Conservation (phyloP, 1,284 basidiomycete genomes). For the Papiliotrema nemorosa region DNA sequence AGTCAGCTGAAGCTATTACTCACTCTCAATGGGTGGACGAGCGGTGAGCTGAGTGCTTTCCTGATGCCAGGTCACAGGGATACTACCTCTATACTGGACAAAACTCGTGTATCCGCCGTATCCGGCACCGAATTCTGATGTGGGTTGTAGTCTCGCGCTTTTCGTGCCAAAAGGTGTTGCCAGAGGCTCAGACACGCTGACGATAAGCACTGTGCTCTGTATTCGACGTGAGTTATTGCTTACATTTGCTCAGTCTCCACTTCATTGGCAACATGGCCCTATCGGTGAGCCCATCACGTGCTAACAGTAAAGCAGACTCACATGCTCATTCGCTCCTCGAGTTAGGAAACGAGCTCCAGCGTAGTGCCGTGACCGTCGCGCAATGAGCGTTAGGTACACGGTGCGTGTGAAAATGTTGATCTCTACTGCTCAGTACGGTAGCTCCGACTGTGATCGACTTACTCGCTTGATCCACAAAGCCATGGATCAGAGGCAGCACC, state of each 20-base stretch:
- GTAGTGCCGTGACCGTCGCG: constrained; percentile 88
- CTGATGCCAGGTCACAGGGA: constrained; percentile 95
- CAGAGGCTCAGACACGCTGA: constrained; percentile 76
- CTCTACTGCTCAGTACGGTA: constrained; percentile 56
- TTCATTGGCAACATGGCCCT: constrained; percentile 98
- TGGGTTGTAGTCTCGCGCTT: constrained; percentile 11
- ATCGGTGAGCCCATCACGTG: constrained; percentile 2
- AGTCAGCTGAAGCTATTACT: not conserved
- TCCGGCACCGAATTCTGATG: constrained; percentile 25
- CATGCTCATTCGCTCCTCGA: constrained; percentile 79
- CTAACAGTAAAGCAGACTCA: constrained; percentile 11
- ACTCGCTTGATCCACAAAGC: constrained; percentile 95
- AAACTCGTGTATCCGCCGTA: constrained; percentile 83
- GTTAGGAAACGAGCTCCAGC: constrained; percentile 95
- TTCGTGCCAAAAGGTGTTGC: constrained; percentile 84
- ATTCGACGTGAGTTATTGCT: constrained; percentile 8
- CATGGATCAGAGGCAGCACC: constrained; percentile 90
- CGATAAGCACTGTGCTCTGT: constrained; percentile 1
- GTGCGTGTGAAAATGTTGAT: constrained; percentile 85
- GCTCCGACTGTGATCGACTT: constrained; percentile 48
- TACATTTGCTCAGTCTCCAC: constrained; percentile 96
- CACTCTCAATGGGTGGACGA: constrained; percentile 3
- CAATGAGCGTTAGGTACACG: constrained; percentile 90
- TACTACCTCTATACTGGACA: constrained; percentile 94
- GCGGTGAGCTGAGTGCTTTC: constrained; percentile 78